These are phyloP conservation scores for Polygonum maritimum DNA, from an alignment of 148 eudicot species.

Conservation along the genomic window DNA sequence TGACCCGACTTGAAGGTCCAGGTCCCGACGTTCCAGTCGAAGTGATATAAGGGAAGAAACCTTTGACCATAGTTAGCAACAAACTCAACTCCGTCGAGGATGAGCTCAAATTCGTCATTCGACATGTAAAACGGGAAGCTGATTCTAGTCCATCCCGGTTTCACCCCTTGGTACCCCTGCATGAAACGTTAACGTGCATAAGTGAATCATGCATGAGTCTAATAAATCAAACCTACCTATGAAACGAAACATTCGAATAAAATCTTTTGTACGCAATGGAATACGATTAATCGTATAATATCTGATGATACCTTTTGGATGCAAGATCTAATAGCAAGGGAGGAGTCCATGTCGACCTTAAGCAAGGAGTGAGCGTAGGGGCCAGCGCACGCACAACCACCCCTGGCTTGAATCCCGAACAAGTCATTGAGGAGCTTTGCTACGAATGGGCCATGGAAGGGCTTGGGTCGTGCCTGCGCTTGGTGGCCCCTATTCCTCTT, in stretches of 20 bases:
- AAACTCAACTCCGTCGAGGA: conserved; percentile 25
- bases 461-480: conserved; percentile 13
- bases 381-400: conserved; percentile 68
- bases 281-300: too few species aligned
- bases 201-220: too few species aligned
- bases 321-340: conserved; percentile 34
- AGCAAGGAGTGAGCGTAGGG: conserved; percentile 54
- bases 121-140: conserved; percentile 39
- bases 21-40: conserved; percentile 31
- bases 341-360: conserved; percentile 23
- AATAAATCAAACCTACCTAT: too few species aligned
- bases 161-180: conserved; percentile 40
- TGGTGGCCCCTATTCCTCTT: background rate
- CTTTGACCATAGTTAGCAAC: conserved; percentile 23
- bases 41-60: conserved; percentile 26
- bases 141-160: conserved; percentile 40
- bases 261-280: too few species aligned
- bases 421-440: conserved; percentile 54
- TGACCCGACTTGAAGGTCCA: conserved; percentile 20
- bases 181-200: too few species aligned
- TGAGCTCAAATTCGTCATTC: conserved; percentile 20
- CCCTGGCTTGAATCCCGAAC: conserved; percentile 63
- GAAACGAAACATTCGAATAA: too few species aligned
- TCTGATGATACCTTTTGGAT: conserved; percentile 25
- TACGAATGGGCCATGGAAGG: conserved; percentile 45